A percentile compares a stretch with the other conserved stretches of the same genome.
Evolutionary conservation across 192 early-diverging fungal genomes (phyloP).

Genomic region (Backusella macrospora): DNA sequence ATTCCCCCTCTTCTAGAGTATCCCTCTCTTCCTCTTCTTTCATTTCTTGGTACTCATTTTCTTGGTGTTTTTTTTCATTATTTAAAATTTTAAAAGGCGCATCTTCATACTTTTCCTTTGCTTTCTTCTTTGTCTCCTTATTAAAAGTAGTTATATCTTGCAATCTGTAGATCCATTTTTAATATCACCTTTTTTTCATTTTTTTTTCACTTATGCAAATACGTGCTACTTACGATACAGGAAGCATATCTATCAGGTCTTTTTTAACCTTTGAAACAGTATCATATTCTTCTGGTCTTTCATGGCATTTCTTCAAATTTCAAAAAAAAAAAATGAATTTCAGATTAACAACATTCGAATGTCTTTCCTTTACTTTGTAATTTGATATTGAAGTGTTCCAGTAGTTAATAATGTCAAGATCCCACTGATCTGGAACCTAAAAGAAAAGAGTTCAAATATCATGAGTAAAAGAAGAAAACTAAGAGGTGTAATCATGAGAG

Average conservation of each 20-base stretch:
- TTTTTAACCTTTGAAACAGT: conserved; percentile 4
- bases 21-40: conserved; percentile 18
- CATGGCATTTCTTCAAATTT: conserved; percentile 2
- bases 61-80: background rate
- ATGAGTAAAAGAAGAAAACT: no score
- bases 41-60: conserved; percentile 11
- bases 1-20: background rate
- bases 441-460: background rate
- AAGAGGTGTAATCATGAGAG: background rate
- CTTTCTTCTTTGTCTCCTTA: background rate
- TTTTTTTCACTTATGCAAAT: background rate
- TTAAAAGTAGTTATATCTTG: no score
- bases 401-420: conserved; percentile 21
- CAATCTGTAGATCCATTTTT: background rate
- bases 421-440: conserved; percentile 2
- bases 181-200: background rate
- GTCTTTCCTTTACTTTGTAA: no score
- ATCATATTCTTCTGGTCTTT: conserved; percentile 3
- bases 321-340: background rate
- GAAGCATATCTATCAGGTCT: background rate
- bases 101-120: background rate
- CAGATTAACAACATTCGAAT: no score
- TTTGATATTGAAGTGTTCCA: conserved; percentile 6
- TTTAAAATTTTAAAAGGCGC: background rate
- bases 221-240: background rate